A percentile compares a stretch with the other conserved stretches of the same genome.
Evolutionary conservation across 345 rosid genomes (phyloP).

Genomic region (Pugionium dolabratum): DNA sequence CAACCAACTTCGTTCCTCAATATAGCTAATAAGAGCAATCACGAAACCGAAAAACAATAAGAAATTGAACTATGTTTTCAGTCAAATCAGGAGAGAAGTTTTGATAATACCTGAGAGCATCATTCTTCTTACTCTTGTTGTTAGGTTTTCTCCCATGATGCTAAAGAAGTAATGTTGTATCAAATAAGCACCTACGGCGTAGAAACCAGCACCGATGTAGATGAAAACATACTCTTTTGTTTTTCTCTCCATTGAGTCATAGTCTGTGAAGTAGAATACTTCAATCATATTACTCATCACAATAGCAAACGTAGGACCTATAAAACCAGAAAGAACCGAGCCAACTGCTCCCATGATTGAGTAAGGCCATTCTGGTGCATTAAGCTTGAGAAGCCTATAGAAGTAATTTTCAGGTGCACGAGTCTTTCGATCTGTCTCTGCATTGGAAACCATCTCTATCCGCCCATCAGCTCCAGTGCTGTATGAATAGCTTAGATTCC

Average conservation of each 20-base stretch:
- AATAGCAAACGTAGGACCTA: conserved; percentile 4
- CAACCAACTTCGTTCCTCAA: conserved; percentile 98
- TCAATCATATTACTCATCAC: too few relatives aligned
- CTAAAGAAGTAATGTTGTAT: conserved; percentile 42
- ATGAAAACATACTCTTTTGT: conserved; percentile 8
- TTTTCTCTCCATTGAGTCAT: conserved; percentile 87
- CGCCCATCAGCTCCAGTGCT: conserved; percentile 95
- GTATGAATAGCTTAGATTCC: too few relatives aligned
- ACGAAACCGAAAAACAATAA: conserved; percentile 21
- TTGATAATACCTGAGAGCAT: conserved; percentile 44
- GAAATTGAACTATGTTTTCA: background rate
- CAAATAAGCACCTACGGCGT: conserved; percentile 92
- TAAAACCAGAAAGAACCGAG: conserved; percentile 88
- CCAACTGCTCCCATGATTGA: conserved; percentile 96
- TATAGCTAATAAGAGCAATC: conserved; percentile 55
- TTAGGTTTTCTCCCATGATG: too few relatives aligned
- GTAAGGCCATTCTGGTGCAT: conserved; percentile 99
- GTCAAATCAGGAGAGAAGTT: background rate
- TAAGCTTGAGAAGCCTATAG: conserved; percentile 83
- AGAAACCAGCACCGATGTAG: conserved; percentile 49
- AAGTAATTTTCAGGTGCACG: conserved; percentile 71
- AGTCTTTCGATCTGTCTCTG: conserved; percentile 56
- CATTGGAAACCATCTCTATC: conserved; percentile 93
- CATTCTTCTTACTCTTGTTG: too few relatives aligned
- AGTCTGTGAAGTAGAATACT: conserved; percentile 49